Conservation (phyloP, 345 rosid genomes). For the Orychophragmus violaceus region DNA sequence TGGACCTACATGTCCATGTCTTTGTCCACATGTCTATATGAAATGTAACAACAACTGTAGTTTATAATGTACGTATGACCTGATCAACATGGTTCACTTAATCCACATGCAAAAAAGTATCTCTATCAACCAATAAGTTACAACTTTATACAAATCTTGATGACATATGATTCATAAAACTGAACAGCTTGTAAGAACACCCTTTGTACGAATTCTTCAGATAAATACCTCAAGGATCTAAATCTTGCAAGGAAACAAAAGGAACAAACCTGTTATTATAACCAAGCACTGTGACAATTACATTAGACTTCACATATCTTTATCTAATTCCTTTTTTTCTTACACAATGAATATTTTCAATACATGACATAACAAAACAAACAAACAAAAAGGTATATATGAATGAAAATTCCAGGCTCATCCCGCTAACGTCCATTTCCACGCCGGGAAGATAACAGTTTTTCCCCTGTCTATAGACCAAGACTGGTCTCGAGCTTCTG, state of each 20-base stretch:
- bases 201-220: neutral
- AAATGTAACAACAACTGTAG: neutral
- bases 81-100: neutral
- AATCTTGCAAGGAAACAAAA: neutral
- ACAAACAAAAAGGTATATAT: neutral
- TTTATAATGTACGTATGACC: neutral
- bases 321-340: neutral
- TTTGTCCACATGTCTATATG: neutral
- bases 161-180: neutral
- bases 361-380: conserved; percentile 11
- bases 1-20: neutral
- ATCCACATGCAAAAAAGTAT: neutral
- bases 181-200: neutral
- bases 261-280: conserved; percentile 11
- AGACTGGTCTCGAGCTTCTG: conserved; percentile 43
- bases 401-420: neutral
- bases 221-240: neutral
- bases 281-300: conserved; percentile 17
- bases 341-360: conserved; percentile 9
- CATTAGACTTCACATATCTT: conserved; percentile 13
- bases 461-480: conserved; percentile 33
- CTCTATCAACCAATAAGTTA: neutral
- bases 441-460: neutral
- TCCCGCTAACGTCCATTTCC: conserved; percentile 3
- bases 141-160: neutral